Conservation (phyloP, 345 rosid species). For the Camelina sativa region DNA sequence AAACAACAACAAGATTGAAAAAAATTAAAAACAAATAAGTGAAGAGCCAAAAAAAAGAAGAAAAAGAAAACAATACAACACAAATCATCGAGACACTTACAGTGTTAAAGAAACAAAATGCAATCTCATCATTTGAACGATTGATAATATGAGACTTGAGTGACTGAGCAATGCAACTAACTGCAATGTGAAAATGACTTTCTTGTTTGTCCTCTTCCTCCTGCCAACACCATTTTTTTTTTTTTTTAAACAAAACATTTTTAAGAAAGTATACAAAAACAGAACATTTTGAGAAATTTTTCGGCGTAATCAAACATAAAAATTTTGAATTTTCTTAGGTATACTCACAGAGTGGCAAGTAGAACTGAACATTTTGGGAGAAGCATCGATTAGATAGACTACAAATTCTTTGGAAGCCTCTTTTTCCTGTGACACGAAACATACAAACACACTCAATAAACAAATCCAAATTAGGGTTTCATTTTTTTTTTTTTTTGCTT, state of each 20-base stretch:
- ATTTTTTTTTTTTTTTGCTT: background rate
- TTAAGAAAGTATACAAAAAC: no score
- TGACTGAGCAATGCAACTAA: conserved; percentile 71
- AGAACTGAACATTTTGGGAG: conserved; percentile 79
- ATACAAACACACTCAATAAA: conserved; percentile 4
- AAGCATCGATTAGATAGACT: conserved; percentile 84
- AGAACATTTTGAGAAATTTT: background rate
- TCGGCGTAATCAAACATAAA: background rate
- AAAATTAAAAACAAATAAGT: conserved; percentile 12
- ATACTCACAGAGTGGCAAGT: conserved; percentile 60
- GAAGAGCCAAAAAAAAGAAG: background rate
- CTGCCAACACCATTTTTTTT: conserved; percentile 46
- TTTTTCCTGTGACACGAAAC: conserved; percentile 51
- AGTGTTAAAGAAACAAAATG: conserved; percentile 91
- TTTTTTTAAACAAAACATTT: no score
- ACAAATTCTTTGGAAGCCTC: conserved; percentile 71
- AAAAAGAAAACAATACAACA: background rate
- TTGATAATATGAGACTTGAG: conserved; percentile 83
- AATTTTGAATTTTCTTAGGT: background rate
- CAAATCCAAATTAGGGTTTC: conserved; percentile 19
- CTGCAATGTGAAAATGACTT: conserved; percentile 71
- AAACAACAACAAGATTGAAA: conserved; percentile 36
- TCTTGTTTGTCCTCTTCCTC: conserved; percentile 70
- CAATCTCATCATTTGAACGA: conserved; percentile 81
- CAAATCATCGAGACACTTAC: conserved; percentile 48